Evolutionary conservation across 306 rosid species (phyloP).

Genomic region (Clitoria ternatea): DNA sequence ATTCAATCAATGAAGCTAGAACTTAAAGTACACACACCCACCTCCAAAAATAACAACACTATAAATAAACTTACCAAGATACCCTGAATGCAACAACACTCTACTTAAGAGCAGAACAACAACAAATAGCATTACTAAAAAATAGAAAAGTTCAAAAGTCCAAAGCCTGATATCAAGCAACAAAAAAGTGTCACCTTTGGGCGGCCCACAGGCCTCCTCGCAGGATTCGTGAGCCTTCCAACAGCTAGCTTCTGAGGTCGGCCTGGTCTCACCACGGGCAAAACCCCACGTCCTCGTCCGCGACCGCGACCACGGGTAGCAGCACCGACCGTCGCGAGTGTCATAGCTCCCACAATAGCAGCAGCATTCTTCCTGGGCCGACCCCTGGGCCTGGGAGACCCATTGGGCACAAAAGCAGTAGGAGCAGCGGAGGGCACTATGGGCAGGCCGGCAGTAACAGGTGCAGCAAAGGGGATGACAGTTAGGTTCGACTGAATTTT

Average conservation of each 20-base stretch:
- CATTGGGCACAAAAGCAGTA: background rate
- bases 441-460: background rate
- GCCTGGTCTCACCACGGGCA: conserved; percentile 8
- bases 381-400: conserved; percentile 50
- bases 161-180: background rate
- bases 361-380: conserved; percentile 49
- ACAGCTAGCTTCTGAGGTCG: conserved; percentile 30
- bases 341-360: background rate
- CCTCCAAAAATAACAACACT: background rate
- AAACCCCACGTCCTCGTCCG: background rate
- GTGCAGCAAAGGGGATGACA: conserved; percentile 43
- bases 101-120: background rate
- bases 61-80: background rate
- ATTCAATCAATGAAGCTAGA: background rate
- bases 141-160: background rate
- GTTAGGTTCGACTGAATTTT: conserved; percentile 44
- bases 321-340: background rate
- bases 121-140: background rate
- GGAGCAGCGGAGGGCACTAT: background rate
- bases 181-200: conserved; percentile 49
- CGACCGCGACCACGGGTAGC: conserved; percentile 1
- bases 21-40: background rate
- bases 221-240: conserved; percentile 16
- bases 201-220: conserved; percentile 57
- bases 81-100: background rate